Evolutionary conservation across 495 filamentous ascomycete genomes (phyloP).

Genomic region (Penicillium maclennaniae): DNA sequence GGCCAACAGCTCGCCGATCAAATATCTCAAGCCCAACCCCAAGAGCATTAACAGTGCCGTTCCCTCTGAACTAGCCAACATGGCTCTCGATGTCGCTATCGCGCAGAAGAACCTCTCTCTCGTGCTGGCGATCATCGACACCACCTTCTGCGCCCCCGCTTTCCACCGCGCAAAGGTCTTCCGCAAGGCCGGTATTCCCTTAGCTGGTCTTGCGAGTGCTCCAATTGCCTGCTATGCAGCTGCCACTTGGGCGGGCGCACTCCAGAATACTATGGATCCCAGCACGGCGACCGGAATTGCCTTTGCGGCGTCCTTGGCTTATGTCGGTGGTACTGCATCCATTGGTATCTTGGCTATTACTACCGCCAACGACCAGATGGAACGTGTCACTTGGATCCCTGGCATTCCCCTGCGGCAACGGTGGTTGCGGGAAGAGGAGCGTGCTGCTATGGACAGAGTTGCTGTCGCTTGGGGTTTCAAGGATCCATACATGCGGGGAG

Average conservation of each 20-base stretch:
- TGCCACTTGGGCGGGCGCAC: slow-evolving; percentile 48
- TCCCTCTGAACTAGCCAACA: slow-evolving; percentile 58
- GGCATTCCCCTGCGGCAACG: slow-evolving; percentile 76
- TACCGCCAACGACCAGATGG: slow-evolving; percentile 91
- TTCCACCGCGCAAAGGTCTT: slow-evolving; percentile 65
- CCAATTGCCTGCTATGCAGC: slow-evolving; percentile 68
- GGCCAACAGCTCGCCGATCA: slow-evolving; percentile 52
- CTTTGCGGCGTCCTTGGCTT: slow-evolving; percentile 76
- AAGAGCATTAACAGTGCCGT: slow-evolving; percentile 67
- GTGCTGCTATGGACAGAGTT: slow-evolving; percentile 81
- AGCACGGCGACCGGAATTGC: slow-evolving; percentile 68
- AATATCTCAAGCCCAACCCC: slow-evolving; percentile 61
- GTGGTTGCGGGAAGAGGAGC: slow-evolving; percentile 92
- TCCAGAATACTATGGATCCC: slow-evolving; percentile 72
- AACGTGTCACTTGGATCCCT: slow-evolving; percentile 78
- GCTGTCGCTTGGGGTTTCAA: slow-evolving; percentile 87
- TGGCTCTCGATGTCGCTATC: slow-evolving; percentile 74
- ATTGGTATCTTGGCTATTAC: slow-evolving; percentile 80
- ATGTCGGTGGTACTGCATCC: slow-evolving; percentile 70
- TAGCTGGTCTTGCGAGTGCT: slow-evolving; percentile 50
- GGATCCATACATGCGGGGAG: slow-evolving; percentile 70
- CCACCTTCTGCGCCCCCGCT: slow-evolving; percentile 68
- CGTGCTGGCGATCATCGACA: slow-evolving; percentile 75
- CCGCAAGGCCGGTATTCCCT: slow-evolving; percentile 46
- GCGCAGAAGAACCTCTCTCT: slow-evolving; percentile 67